These are phyloP conservation scores for Diaporthe batatas DNA, from an alignment of 2,329 filamentous ascomycete genomes.

Conservation along the genomic window DNA sequence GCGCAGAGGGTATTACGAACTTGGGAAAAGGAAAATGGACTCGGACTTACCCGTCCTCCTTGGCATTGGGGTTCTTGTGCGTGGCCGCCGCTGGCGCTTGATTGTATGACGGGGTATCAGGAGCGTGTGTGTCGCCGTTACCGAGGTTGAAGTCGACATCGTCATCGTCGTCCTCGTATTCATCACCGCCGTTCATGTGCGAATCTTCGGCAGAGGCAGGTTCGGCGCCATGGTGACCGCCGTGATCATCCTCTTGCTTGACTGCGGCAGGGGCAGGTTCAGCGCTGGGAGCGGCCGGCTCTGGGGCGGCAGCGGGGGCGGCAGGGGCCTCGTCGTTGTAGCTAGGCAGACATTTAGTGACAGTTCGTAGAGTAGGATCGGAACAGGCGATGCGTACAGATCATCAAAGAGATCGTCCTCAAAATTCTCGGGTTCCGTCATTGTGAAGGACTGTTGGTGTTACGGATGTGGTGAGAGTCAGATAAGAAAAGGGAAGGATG, in stretches of 20 bases:
- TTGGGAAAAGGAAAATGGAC: constrained; percentile 34
- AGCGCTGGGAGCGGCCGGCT: constrained; percentile 48
- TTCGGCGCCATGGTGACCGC: constrained; percentile 41
- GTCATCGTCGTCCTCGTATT: constrained; percentile 64
- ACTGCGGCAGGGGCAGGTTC: constrained; percentile 48
- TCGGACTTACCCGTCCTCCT: constrained; percentile 90
- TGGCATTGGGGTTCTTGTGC: constrained; percentile 74
- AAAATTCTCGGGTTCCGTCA: constrained; percentile 82
- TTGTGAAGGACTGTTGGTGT: constrained; percentile 54
- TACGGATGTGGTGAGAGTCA: background rate
- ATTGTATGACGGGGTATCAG: constrained; percentile 48
- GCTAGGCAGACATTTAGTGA: constrained; percentile 53
- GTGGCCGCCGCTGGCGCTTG: constrained; percentile 49
- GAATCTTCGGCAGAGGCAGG: constrained; percentile 51
- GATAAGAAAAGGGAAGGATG: constrained; percentile 4
- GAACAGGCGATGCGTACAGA: constrained; percentile 71
- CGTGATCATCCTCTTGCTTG: constrained; percentile 45
- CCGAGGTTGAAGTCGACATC: constrained; percentile 68
- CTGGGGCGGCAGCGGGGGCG: constrained; percentile 48
- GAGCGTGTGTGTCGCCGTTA: constrained; percentile 49
- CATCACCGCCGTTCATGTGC: constrained; percentile 52
- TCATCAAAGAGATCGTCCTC: constrained; percentile 94
- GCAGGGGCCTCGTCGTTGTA: constrained; percentile 74
- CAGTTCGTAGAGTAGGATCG: background rate
- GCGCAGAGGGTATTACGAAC: constrained; percentile 15